Evolutionary conservation across 495 filamentous ascomycete species (phyloP), one percentile per base, ranked within the genome.

Genomic region (Podospora bellae-mahoneyi): DNA sequence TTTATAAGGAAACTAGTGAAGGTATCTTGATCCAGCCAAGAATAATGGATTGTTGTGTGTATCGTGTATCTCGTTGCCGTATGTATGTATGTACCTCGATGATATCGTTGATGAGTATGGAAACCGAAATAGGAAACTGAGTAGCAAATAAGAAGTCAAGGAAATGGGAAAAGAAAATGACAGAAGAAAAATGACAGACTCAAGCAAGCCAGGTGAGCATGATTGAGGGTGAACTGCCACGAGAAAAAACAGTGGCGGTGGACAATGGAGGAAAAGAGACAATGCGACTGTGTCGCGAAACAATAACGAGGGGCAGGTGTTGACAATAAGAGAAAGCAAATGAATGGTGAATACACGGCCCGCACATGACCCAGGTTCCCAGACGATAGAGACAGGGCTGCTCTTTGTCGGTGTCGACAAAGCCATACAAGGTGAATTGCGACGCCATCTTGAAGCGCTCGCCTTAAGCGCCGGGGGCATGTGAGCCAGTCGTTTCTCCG

Each of bases 401-500:
- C n/a, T 16, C 15, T 27, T 30, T 26, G 48, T 28, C 44, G 26
- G 55, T 57, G 55, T 58, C n/a, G 23, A 58, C 55, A 58, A 58
- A 58, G 23, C 55, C 55, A 58, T 58, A 58, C 16, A 58, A 58
- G 23, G n/a, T 19, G 55, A 19, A 26, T 20, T 58, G 55, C n/a
- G 1, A 58, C 13, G 55, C 9, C 55, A 58, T 68, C 39, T 65
- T 66, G 34, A 63, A 60, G 73, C 66, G 57, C 68, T 62, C 54
- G 64, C 34, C 27, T 44, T 64, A 70, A 65, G 69, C 71, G 71
- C 70, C 64, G 56, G 67, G 55, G 28, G 15, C 65, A 57, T 65
- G 61, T 53, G 60, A 72, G 71, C 73, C 73, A 75, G 71, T 75
- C 71, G 65, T 75, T 75, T 54, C 56, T 27, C 18, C 23, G 60